Base-by-base conservation (phyloP, 441 rosid species). In the Theobroma grandiflorum region DNA sequence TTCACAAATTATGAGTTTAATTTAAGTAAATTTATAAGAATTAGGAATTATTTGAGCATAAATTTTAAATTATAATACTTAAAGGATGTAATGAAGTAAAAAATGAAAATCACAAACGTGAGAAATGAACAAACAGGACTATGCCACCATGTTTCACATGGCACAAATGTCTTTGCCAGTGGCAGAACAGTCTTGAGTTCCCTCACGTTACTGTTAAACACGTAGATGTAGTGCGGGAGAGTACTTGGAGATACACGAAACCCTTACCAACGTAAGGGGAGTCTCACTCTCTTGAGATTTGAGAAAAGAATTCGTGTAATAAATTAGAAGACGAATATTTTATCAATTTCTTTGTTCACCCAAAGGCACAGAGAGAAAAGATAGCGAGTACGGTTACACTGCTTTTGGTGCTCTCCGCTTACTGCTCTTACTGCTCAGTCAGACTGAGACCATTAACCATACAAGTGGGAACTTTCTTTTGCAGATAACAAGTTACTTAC, bases 361-460 rank as follows among this genome's bases (percentile, higher is more conserved):
- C 31, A 26, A 53, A 10, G 53, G 22, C 40, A 59, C 4, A 74
- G 37, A 22, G 63, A 58, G 38, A 58, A 55, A 55, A 55, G 37
- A 74, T 40, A 74, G 77, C 33, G 40, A 57, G 67, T 74, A 59
- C 68, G 59, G 57, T 74, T 75, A 47, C 61, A 63, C 67, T 75
- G 78, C 71, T 75, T 63, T 47, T 75, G 49, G 71, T 62, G 71
- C 78, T 75, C 76, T 53, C 49, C 8, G 49, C 49, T 6, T 10
- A 68, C 53, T 68, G 72, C 52, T 68, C 35, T n/a, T n/a, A 43
- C 42, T 43, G 53, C 68, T 43, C 68, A 43, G 68, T 8, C 68
- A 42, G 68, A 74, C 43, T 26, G 55, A 74, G 59, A 42, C 67
- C 67, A 18, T 64, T 43, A 45, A 47, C 58, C 38, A 49, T 75